phyloP scores from a whole-genome alignment of 768 basidiomycete species.

The Kwoniella dendrophila region DNA sequence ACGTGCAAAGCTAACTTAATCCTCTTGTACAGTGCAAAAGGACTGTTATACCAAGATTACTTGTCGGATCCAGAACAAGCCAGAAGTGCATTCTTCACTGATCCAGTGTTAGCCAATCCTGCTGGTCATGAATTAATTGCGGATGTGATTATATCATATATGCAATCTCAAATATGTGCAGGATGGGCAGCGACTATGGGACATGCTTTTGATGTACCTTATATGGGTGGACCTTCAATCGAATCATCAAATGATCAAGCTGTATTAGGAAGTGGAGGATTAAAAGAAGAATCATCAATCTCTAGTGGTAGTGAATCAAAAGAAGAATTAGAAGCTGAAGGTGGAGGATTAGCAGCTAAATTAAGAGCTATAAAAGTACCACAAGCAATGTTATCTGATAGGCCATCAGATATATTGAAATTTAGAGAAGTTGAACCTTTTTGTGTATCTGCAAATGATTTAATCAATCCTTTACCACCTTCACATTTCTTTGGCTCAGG shows the following conservation, averaged over 20 bases:
- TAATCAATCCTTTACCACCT: conserved; percentile 92
- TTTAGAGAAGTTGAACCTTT: conserved; percentile 87
- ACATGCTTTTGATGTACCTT: conserved; percentile 66
- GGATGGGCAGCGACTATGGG: conserved; percentile 78
- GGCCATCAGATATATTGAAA: conserved; percentile 58
- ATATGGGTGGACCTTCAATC: conserved; percentile 57
- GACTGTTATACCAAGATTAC: conserved; percentile 78
- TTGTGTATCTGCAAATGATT: conserved; percentile 93
- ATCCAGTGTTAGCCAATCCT: conserved; percentile 78
- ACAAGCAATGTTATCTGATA: conserved; percentile 68
- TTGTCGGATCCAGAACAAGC: conserved; percentile 69
- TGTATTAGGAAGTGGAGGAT: conserved; percentile 4
- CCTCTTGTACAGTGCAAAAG: conserved; percentile 65
- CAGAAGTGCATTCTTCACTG: conserved; percentile 72
- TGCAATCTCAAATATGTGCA: conserved; percentile 83
- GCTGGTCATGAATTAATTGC: conserved; percentile 80
- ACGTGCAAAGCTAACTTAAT: not conserved
- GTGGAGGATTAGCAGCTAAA: conserved; percentile 55
- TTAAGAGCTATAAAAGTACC: conserved; percentile 65
- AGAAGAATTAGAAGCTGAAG: conserved; percentile 38
- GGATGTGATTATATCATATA: conserved; percentile 85
- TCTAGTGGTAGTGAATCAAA: conserved; percentile 11
- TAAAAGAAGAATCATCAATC: conserved; percentile 11
- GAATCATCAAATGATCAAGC: conserved; percentile 36
- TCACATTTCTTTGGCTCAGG: conserved; percentile 91